These are phyloP conservation scores for Alternaria metachromatica DNA, from an alignment of 2,329 filamentous ascomycete genomes.

Conservation along the genomic window DNA sequence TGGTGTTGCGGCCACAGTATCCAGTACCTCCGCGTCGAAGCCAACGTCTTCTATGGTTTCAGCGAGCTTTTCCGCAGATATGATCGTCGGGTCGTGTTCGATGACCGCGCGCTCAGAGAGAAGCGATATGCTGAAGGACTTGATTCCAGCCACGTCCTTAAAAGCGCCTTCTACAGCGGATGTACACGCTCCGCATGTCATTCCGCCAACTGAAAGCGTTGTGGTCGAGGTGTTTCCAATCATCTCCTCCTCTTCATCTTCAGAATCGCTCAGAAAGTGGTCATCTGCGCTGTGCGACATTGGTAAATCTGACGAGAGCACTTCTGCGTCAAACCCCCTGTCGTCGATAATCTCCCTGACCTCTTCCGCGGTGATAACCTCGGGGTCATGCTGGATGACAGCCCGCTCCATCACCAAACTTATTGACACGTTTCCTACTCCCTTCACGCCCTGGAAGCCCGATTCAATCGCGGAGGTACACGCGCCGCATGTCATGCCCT, in stretches of 20 bases:
- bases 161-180: constrained; percentile 84
- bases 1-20: constrained; percentile 63
- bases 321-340: constrained; percentile 86
- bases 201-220: constrained; percentile 80
- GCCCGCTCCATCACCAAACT: constrained; percentile 95
- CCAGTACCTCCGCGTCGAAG: constrained; percentile 80
- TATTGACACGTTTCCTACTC: constrained; percentile 85
- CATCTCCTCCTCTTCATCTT: constrained; percentile 40
- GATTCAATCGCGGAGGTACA: constrained; percentile 96
- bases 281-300: constrained; percentile 52
- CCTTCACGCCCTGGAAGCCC: constrained; percentile 82
- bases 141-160: constrained; percentile 74
- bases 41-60: constrained; percentile 72
- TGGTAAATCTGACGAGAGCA: constrained; percentile 81
- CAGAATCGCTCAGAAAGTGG: constrained; percentile 46
- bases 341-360: constrained; percentile 89
- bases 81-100: constrained; percentile 70
- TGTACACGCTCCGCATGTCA: constrained; percentile 91
- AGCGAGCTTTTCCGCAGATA: constrained; percentile 61
- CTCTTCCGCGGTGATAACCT: constrained; percentile 73
- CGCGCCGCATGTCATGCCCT: constrained; percentile 86
- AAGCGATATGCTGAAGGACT: constrained; percentile 80
- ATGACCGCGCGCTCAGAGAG: constrained; percentile 86
- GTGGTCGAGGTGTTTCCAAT: constrained; percentile 62
- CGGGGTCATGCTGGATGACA: constrained; percentile 88